These are phyloP conservation scores for Suillus brevipes DNA, from an alignment of 768 basidiomycete species.

Conservation along the genomic window DNA sequence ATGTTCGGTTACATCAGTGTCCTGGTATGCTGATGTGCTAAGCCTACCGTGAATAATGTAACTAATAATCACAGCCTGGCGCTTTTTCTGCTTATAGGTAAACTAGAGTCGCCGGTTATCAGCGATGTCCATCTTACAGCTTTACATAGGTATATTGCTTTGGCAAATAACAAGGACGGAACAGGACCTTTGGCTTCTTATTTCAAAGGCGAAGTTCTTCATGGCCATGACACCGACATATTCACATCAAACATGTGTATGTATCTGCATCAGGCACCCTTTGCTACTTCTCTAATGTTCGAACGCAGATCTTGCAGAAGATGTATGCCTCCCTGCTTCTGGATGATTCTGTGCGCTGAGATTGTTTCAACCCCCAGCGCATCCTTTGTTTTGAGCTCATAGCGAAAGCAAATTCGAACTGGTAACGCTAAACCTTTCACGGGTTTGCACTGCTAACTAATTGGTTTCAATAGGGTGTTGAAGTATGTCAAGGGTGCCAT, in stretches of 20 bases:
- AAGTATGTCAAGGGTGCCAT: conserved; percentile 95
- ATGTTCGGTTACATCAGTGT: conserved; percentile 98
- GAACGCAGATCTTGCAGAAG: conserved; percentile 80
- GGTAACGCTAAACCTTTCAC: conserved; percentile 45
- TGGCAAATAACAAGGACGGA: conserved; percentile 82
- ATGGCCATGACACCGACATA: conserved; percentile 84
- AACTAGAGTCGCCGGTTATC: conserved; percentile 9
- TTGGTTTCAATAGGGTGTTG: conserved; percentile 66
- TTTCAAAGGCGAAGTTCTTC: conserved; percentile 91
- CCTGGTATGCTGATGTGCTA: conserved; percentile 47
- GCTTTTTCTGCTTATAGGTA: conserved; percentile 90
- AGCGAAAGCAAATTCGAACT: conserved; percentile 74
- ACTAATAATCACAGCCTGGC: conserved; percentile 57
- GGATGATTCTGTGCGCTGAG: conserved; percentile 5
- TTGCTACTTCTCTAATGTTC: conserved; percentile 14
- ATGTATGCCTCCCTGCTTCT: conserved; percentile 47
- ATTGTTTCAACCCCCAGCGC: conserved; percentile 50
- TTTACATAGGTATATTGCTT: conserved; percentile 67
- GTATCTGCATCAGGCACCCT: conserved; percentile 24
- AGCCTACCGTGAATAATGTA: conserved; percentile 13
- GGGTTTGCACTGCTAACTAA: conserved; percentile 7
- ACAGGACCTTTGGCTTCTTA: conserved; percentile 91
- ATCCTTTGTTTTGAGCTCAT: conserved; percentile 82
- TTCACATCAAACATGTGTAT: conserved; percentile 96
- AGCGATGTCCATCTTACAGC: not conserved